Percentiles rank a stretch among this genome's conserved stretches.
Conservation (phyloP, 148 eudicot species). For the Silene uniflora region DNA sequence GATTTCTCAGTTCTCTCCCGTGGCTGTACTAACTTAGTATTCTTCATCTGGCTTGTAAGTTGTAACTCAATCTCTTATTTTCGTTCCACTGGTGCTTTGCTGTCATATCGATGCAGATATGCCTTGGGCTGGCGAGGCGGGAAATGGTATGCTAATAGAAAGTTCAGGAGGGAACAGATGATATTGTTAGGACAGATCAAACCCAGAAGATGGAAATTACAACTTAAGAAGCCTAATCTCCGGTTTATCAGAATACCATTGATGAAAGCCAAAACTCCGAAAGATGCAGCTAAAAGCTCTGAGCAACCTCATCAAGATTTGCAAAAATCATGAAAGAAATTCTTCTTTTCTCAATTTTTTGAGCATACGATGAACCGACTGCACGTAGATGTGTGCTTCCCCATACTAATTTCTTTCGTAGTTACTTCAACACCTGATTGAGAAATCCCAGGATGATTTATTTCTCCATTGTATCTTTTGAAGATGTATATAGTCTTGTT, state of each 20-base stretch:
- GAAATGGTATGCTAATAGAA: conserved; percentile 74
- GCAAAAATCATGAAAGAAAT: conserved; percentile 13
- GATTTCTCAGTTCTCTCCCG: background rate
- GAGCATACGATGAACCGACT: background rate
- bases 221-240: conserved; percentile 29
- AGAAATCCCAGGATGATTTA: background rate
- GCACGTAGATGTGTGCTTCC: background rate
- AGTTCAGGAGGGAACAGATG: conserved; percentile 76
- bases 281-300: conserved; percentile 39
- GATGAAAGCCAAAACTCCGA: conserved; percentile 34
- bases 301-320: conserved; percentile 29
- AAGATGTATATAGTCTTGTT: background rate
- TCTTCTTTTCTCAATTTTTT: background rate
- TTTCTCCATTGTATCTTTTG: background rate
- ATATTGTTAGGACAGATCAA: conserved; percentile 71
- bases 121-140: conserved; percentile 95
- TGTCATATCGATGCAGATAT: conserved; percentile 41
- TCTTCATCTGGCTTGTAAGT: too few relatives aligned
- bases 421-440: conserved; percentile 1
- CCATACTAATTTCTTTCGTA: background rate
- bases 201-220: conserved; percentile 62
- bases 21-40: background rate
- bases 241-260: conserved; percentile 58
- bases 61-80: too few relatives aligned
- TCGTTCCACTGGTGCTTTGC: background rate